Evolutionary conservation across 2,329 filamentous ascomycete species (phyloP).

Genomic region (Colletotrichum trifolii): DNA sequence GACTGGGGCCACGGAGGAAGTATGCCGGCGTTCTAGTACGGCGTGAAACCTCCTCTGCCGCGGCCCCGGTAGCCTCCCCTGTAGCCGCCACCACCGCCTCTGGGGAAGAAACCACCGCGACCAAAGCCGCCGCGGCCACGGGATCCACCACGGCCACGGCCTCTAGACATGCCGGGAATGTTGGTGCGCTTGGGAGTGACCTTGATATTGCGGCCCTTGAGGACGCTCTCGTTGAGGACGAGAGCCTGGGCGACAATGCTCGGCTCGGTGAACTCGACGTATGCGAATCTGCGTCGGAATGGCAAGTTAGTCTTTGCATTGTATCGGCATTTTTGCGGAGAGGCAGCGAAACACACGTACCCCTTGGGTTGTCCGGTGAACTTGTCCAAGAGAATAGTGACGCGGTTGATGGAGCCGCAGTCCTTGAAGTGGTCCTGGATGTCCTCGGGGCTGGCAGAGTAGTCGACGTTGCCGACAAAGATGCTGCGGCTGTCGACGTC

Average conservation of each 20-base stretch:
- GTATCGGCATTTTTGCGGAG: background rate
- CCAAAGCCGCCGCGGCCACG: slow-evolving; percentile 63
- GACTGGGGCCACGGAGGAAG: too few species aligned
- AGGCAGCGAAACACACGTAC: slow-evolving; percentile 64
- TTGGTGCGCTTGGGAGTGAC: slow-evolving; percentile 96
- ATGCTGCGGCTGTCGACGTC: slow-evolving; percentile 95
- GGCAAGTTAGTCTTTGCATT: background rate
- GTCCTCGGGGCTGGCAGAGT: slow-evolving; percentile 95
- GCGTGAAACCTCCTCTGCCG: slow-evolving; percentile 71
- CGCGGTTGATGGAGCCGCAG: slow-evolving; percentile 96
- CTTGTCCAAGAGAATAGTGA: slow-evolving; percentile 97
- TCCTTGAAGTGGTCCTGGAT: slow-evolving; percentile 98
- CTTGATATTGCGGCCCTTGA: slow-evolving; percentile 95
- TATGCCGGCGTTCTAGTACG: slow-evolving; percentile 62
- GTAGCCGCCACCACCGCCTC: slow-evolving; percentile 68
- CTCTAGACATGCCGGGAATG: slow-evolving; percentile 91
- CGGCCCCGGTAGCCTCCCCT: slow-evolving; percentile 75
- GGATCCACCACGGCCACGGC: slow-evolving; percentile 70
- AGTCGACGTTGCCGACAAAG: slow-evolving; percentile 99
- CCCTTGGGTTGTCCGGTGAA: slow-evolving; percentile 99
- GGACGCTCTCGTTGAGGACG: slow-evolving; percentile 95
- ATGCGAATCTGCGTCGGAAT: slow-evolving; percentile 81
- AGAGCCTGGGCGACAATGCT: slow-evolving; percentile 92
- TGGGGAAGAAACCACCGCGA: slow-evolving; percentile 63
- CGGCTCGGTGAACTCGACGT: slow-evolving; percentile 97